Base-by-base conservation (phyloP, 2,329 filamentous ascomycete species). In the Polychaeton citri region DNA sequence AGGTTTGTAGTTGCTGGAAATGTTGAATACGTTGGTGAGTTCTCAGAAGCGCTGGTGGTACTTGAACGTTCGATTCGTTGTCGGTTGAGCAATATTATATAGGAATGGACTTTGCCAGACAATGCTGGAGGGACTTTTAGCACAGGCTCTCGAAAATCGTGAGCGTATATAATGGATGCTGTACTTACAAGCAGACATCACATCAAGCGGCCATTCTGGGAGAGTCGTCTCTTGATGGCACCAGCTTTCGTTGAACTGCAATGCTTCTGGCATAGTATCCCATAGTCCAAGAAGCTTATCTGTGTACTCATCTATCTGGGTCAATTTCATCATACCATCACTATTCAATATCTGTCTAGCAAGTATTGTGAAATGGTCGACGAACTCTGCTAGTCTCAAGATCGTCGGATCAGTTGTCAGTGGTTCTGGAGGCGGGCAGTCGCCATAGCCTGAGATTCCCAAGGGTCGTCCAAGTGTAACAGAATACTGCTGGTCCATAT, bases 401-500 rank as follows among this genome's bases (percentile, higher is more conserved):
- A 61, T 54, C 1, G 54, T 59, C 2, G 60, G 57, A 43, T 68
- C 58, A 0, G 59, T 65, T 0, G 63, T 63, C 9, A 67, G 47
- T 15, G 60, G 58, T 19, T 64, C 60, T 1, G 65, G 61, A 12
- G 62, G 59, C 13, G 60, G 62, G 40, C 65, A 68, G 38, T 68
- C 65, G 10, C 65, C 65, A 20, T 66, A 57, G 15, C 62, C 64
- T 33, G 63, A 66, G 21, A 68, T 68, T 1, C 64, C 65, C 7
- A 68, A 47, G 2, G 65, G 65, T 21, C 65, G 54, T 15, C 65
- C 65, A 0, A 68, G 54, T 0, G 62, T 66, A 49, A 68, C 65
- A 0, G 64, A 66, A 41, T 67, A 68, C 33, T 68, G 60, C 38
- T 67, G 63, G 33, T 69, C 65, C 57, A 68, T 63, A 39, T 67